Base-by-base conservation (phyloP, 2,329 filamentous ascomycete species). In the Fusarium oxysporum region DNA sequence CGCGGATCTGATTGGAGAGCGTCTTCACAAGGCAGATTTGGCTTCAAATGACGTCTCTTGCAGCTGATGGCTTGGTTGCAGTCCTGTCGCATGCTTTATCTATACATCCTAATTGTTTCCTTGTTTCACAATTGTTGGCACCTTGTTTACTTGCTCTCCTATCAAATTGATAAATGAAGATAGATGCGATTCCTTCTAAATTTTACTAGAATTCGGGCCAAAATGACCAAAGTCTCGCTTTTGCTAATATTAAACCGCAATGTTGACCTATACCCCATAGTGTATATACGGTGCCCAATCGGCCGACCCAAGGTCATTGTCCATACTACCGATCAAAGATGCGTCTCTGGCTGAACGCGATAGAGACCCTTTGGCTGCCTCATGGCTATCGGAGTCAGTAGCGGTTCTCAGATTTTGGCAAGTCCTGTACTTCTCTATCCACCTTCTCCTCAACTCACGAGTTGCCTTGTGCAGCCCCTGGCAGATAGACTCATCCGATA, bases 251-350 rank as follows among this genome's bases (percentile, higher is more conserved):
- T 12, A 25, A 44, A 12, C 16, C 6, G 6, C 16, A 17, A 5
- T 8, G 7, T 8, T 17, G 4, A 44, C 23, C 6, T 56, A 61
- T 5, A 61, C 50, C 1, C 58, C 48, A 25, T 61, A 61, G 30
- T 61, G 58, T 57, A 61, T 14, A 6, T 57, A 61, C 1, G 58
- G 50, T 2, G 58, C 58, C 58, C 48, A 61, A 19, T 61, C 41
- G 13, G 50, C 58, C 5, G 53, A 33, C 0, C 50, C 19, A 17
- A 45, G 9, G 16, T 45, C 25, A 2, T 9, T 32, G 0, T 37
- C 38, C 2, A 3, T 16, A 8, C 1, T 16, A 0, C 41, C 38
- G 1, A 38, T 25, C 19, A 57, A 14, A 8, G 32, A 5, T 25
- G 50, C 50, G 19, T 62, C 38, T 57, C 58, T 35, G 1, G 1